phyloP scores from a whole-genome alignment of 805 yeast genomes.

The Saturnispora kantuleensis region DNA sequence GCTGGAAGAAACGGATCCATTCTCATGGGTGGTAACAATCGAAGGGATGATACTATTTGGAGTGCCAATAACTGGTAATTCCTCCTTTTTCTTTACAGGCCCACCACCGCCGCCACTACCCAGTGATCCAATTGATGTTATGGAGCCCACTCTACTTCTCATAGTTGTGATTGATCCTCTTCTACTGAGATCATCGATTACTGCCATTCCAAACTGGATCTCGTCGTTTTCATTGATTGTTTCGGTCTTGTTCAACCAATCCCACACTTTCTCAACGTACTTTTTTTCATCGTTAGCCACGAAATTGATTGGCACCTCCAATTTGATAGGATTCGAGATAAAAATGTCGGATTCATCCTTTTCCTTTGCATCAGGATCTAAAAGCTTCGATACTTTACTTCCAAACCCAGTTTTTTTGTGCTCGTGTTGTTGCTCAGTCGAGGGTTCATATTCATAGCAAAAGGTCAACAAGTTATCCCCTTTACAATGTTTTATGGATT shows the following conservation, averaged over 20 bases:
- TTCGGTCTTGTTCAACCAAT: constrained; percentile 5
- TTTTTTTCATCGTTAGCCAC: constrained; percentile 20
- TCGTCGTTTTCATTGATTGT: constrained; percentile 1
- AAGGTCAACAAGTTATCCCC: constrained; percentile 54
- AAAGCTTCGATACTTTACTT: constrained; percentile 15
- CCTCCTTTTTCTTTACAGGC: neutral
- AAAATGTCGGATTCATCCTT: constrained; percentile 19
- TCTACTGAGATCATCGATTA: constrained; percentile 6
- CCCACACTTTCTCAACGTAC: constrained; percentile 6
- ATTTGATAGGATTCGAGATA: constrained; percentile 29
- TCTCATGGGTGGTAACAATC: constrained; percentile 5
- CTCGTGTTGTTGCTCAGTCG: too few relatives aligned
- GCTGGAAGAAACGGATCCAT: constrained; percentile 4
- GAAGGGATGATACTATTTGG: constrained; percentile 5
- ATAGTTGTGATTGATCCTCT: constrained; percentile 5
- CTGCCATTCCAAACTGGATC: constrained; percentile 6
- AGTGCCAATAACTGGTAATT: constrained; percentile 6
- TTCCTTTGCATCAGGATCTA: constrained; percentile 11
- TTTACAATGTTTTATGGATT: constrained; percentile 43
- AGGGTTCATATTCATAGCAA: constrained; percentile 33
- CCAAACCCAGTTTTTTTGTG: neutral
- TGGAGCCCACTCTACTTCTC: constrained; percentile 8
- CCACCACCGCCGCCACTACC: constrained; percentile 1
- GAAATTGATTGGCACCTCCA: constrained; percentile 28
- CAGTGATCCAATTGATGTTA: constrained; percentile 3